Evolutionary conservation across 108 stramenopile species (phyloP), one percentile per base, ranked within the genome.

Genomic region (Fragilaria radians): DNA sequence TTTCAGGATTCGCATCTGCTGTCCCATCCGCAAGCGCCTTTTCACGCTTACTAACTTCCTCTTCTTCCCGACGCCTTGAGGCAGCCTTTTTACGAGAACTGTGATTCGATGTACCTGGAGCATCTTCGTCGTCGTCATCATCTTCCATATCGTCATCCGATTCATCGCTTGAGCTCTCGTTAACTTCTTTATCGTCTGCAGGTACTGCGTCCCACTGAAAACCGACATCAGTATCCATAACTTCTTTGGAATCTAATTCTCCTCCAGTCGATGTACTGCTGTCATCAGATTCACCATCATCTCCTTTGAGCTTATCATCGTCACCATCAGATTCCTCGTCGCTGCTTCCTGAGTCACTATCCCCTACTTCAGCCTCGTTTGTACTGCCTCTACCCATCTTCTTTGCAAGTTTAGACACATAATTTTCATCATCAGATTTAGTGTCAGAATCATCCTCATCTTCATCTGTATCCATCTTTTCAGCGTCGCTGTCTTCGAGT

Each of bases 1-100:
- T 94, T 66, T 95, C 94, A 9, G 96, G 93, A 51, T 79, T 86
- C 18, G 79, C 78, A 54, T 90, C 91, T 24, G 89, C 93, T 22
- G 89, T 91, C 3, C 93, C 94, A 67, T 91, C 91, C 5, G 92
- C 93, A 45, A 95, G 72, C 3, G 86, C 84, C 0, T 34, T 64
- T 74, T 97, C 96, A 27, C 88, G 71, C 3, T 68, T 67, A 3
- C 84, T 72, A 22, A 82, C 85, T 25, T 89, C 93, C 34, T 79
- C 71, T 54, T 91, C 88, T 57, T 95, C 85, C 32, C 69, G 71
- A 48, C 73, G 77, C 48, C 71, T 70, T 26, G 80, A 57, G 21
- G 88, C 85, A 51, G 86, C 86, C 57, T 85, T 89, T 61, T 84
- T 83, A 7, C 85, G 67, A 27, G 88, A 77, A 52, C 82, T 86